These are phyloP conservation scores for Ophiostoma quercus DNA, from an alignment of 2,329 filamentous ascomycete species.

Conservation along the genomic window DNA sequence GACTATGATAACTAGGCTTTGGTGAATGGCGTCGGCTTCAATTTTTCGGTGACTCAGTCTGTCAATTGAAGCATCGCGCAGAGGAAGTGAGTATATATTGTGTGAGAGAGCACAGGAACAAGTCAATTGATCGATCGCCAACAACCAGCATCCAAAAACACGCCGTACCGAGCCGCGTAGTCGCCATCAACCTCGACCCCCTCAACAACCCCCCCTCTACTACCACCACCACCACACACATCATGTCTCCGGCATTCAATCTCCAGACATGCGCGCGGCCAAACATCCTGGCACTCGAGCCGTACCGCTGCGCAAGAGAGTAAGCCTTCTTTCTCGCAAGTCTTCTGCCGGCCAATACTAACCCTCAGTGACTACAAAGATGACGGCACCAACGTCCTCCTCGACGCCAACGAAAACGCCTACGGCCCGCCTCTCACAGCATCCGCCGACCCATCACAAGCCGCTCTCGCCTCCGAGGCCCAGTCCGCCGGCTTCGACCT, in stretches of 20 bases:
- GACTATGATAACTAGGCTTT: neutral
- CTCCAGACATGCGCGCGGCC: slow-evolving; percentile 67
- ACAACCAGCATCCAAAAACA: too few relatives aligned
- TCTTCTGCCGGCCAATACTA: neutral
- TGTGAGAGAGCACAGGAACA: neutral
- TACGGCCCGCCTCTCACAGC: slow-evolving; percentile 68
- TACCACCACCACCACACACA: slow-evolving; percentile 18
- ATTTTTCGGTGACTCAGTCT: slow-evolving; percentile 18
- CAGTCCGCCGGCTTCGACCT: slow-evolving; percentile 59
- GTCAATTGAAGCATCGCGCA: neutral
- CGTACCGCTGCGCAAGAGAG: slow-evolving; percentile 79
- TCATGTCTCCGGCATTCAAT: slow-evolving; percentile 59
- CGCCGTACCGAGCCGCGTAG: neutral
- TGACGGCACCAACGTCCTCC: slow-evolving; percentile 88
- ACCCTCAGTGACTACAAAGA: slow-evolving; percentile 88
- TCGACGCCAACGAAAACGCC: slow-evolving; percentile 97
- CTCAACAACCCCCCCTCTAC: neutral
- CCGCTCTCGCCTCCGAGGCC: slow-evolving; percentile 75
- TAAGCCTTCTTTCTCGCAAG: slow-evolving; percentile 40
- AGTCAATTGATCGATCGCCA: neutral
- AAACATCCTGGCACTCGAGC: slow-evolving; percentile 71
- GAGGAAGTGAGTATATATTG: neutral
- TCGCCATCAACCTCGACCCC: too few relatives aligned
- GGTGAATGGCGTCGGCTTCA: slow-evolving; percentile 8
- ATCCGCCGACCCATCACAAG: slow-evolving; percentile 36